Percentiles rank a stretch among this genome's conserved stretches.
These are phyloP conservation scores for Boletus edulis DNA, from an alignment of 768 basidiomycete species.

Conservation along the genomic window DNA sequence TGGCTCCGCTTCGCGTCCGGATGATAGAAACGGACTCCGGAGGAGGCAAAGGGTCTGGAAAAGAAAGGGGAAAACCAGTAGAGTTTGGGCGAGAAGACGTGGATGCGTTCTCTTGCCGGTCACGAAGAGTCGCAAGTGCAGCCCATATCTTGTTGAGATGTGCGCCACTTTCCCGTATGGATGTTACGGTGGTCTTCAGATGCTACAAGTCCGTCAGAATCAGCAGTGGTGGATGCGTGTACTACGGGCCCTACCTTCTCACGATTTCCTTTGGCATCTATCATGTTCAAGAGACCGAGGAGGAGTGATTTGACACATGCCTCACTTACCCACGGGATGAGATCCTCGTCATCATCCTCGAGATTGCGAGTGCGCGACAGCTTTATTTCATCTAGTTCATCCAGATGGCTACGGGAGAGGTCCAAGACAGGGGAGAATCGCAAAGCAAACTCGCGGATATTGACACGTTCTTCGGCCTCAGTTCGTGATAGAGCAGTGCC, in stretches of 20 bases:
- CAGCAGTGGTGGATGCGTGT: neutral
- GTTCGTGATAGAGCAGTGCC: slow-evolving; percentile 40
- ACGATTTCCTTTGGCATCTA: slow-evolving; percentile 44
- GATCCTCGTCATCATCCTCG: slow-evolving; percentile 37
- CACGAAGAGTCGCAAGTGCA: slow-evolving; percentile 49
- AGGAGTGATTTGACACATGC: slow-evolving; percentile 61
- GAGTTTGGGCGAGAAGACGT: slow-evolving; percentile 13
- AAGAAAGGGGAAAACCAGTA: slow-evolving; percentile 27
- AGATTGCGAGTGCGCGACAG: slow-evolving; percentile 30
- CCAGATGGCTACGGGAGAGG: slow-evolving; percentile 48
- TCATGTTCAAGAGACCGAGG: slow-evolving; percentile 55
- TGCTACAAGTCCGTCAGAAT: slow-evolving; percentile 8
- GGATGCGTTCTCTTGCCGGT: slow-evolving; percentile 23
- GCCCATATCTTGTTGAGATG: slow-evolving; percentile 66
- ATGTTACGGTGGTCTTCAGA: slow-evolving; percentile 42
- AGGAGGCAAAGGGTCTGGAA: slow-evolving; percentile 61
- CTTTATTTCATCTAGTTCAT: slow-evolving; percentile 61
- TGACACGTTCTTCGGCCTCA: slow-evolving; percentile 58
- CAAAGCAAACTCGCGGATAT: slow-evolving; percentile 72
- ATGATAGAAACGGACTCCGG: slow-evolving; percentile 40
- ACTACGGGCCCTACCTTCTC: slow-evolving; percentile 24
- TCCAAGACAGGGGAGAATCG: slow-evolving; percentile 58
- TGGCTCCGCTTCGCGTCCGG: slow-evolving; percentile 46
- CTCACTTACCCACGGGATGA: slow-evolving; percentile 62
- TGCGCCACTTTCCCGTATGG: slow-evolving; percentile 49